These are phyloP conservation scores for Lentinula aciculospora DNA, from an alignment of 768 basidiomycete species.

Conservation along the genomic window DNA sequence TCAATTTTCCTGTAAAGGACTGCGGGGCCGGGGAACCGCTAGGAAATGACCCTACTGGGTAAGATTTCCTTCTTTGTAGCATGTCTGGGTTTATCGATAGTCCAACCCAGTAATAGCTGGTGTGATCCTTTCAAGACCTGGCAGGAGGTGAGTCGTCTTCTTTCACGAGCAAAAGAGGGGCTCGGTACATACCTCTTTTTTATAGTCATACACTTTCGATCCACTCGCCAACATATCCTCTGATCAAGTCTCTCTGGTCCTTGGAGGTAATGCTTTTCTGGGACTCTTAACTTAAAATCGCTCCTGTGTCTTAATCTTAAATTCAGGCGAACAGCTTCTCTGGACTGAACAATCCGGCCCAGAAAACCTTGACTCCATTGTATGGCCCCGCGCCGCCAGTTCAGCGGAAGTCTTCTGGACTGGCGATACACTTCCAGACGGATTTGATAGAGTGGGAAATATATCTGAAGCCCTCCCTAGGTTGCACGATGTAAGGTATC, in stretches of 20 bases:
- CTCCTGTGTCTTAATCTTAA: neutral
- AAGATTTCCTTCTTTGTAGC: neutral
- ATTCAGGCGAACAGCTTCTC: slow-evolving; percentile 33
- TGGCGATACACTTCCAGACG: slow-evolving; percentile 18
- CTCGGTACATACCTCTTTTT: neutral
- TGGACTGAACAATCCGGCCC: slow-evolving; percentile 47
- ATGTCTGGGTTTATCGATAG: neutral
- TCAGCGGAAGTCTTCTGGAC: slow-evolving; percentile 54
- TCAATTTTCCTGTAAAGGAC: slow-evolving; percentile 19
- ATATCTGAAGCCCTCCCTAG: slow-evolving; percentile 20
- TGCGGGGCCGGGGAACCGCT: slow-evolving; percentile 46
- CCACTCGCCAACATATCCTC: slow-evolving; percentile 37
- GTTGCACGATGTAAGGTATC: slow-evolving; percentile 38
- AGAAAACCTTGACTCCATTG: slow-evolving; percentile 37
- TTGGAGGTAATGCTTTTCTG: slow-evolving; percentile 26
- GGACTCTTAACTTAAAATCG: neutral
- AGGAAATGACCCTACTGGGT: slow-evolving; percentile 24
- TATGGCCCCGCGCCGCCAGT: slow-evolving; percentile 44
- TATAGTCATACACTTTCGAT: slow-evolving; percentile 43
- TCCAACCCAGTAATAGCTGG: slow-evolving; percentile 35
- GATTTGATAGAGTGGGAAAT: neutral
- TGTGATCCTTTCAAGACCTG: slow-evolving; percentile 50
- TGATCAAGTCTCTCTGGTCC: slow-evolving; percentile 28
- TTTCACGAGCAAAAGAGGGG: neutral
- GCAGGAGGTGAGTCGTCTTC: slow-evolving; percentile 30